Evolutionary conservation across 345 rosid species (phyloP).

Genomic region (Geranium brycei): DNA sequence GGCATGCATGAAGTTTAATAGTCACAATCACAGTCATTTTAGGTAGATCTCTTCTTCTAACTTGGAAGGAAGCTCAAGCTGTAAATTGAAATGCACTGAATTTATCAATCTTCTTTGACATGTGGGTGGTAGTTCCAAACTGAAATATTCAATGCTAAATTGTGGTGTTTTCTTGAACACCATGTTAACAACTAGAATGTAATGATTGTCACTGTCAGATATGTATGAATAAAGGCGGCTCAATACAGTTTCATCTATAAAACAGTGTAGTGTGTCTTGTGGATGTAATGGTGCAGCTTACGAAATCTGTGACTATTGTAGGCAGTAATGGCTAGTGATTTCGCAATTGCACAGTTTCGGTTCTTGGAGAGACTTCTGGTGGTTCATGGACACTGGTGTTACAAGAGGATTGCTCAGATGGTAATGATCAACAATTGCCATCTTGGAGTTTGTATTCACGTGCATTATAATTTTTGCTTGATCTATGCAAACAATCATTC

Average conservation of each 20-base stretch:
- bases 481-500: conserved; percentile 1
- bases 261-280: not conserved
- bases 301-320: conserved; percentile 15
- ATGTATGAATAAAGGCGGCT: not conserved
- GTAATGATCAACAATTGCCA: conserved; percentile 22
- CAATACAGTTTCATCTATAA: not conserved
- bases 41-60: too few relatives aligned
- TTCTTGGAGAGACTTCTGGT: conserved; percentile 95
- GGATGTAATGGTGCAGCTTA: not conserved
- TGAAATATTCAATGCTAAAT: too few relatives aligned
- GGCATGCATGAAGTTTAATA: too few relatives aligned
- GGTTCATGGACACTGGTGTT: conserved; percentile 99
- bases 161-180: too few relatives aligned
- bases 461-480: not conserved
- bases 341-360: conserved; percentile 88
- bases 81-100: too few relatives aligned
- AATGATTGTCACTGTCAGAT: too few relatives aligned
- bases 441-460: not conserved
- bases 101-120: too few relatives aligned
- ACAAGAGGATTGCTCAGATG: conserved; percentile 99
- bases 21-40: too few relatives aligned
- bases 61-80: too few relatives aligned
- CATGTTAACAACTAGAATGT: too few relatives aligned
- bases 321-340: conserved; percentile 99
- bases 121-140: too few relatives aligned